Conservation (phyloP, 495 filamentous ascomycete species). For the Aspergillus olivimuriae region DNA sequence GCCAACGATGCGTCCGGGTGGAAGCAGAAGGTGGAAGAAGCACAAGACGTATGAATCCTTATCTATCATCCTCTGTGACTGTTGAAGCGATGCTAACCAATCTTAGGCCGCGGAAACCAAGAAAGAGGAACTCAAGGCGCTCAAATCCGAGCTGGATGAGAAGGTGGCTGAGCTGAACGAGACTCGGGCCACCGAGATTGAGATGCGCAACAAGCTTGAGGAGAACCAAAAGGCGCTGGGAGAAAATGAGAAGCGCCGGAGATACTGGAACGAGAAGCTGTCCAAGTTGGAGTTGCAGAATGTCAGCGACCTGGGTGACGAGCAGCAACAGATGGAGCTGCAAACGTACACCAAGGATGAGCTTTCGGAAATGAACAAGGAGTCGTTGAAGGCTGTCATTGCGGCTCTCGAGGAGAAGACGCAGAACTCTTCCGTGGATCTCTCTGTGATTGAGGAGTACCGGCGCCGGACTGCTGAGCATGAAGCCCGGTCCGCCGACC, state of each 20-base stretch:
- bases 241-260: constrained; percentile 79
- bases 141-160: constrained; percentile 83
- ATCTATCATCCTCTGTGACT: no score
- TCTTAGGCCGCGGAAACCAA: constrained; percentile 68
- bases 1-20: constrained; percentile 65
- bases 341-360: constrained; percentile 86
- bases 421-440: constrained; percentile 80
- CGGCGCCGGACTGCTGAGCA: constrained; percentile 85
- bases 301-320: constrained; percentile 61
- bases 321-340: constrained; percentile 50
- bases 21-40: constrained; percentile 72
- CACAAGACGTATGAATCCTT: constrained; percentile 70
- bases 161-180: constrained; percentile 84
- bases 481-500: constrained; percentile 69
- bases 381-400: constrained; percentile 77
- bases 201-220: constrained; percentile 95
- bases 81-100: no score
- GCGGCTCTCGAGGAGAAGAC: constrained; percentile 88
- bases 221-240: constrained; percentile 84
- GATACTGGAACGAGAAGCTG: constrained; percentile 85
- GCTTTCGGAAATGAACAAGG: constrained; percentile 86
- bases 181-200: constrained; percentile 84
- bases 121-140: constrained; percentile 66
- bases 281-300: constrained; percentile 71
- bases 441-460: constrained; percentile 89